Evolutionary conservation across 2,329 filamentous ascomycete species (phyloP).

Genomic region (Dissoconium aciculare): DNA sequence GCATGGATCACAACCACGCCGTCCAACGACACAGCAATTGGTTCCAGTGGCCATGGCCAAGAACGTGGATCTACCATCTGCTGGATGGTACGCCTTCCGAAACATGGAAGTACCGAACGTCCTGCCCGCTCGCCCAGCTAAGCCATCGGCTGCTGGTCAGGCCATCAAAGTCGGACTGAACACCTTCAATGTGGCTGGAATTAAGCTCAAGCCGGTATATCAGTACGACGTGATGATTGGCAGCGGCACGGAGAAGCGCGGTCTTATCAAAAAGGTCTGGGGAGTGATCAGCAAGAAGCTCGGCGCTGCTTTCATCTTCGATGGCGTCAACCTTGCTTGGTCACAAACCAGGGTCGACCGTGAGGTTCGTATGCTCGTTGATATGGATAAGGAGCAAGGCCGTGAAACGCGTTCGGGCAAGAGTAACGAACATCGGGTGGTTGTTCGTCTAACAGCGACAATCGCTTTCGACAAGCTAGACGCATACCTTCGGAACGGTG

Average conservation of each 20-base stretch:
- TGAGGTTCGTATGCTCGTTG: conserved; percentile 39
- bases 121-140: conserved; percentile 17
- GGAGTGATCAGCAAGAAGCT: conserved; percentile 48
- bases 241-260: conserved; percentile 46
- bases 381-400: conserved; percentile 55
- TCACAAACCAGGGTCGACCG: conserved; percentile 28
- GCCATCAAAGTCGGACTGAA: conserved; percentile 44
- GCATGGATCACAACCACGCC: not conserved
- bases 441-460: conserved; percentile 48
- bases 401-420: conserved; percentile 23
- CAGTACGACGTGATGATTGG: conserved; percentile 68
- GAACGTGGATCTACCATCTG: conserved; percentile 17
- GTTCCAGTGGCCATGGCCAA: conserved; percentile 5
- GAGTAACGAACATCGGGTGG: conserved; percentile 43
- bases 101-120: conserved; percentile 8
- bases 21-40: too few species aligned
- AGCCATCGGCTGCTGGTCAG: conserved; percentile 28
- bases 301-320: conserved; percentile 52
- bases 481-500: conserved; percentile 48
- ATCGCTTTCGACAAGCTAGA: conserved; percentile 54
- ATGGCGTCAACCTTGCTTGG: conserved; percentile 81
- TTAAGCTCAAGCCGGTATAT: conserved; percentile 48
- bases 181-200: conserved; percentile 52
- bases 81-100: conserved; percentile 19
- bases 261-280: conserved; percentile 65